Conservation (phyloP, 306 rosid genomes). For the Malus fusca region DNA sequence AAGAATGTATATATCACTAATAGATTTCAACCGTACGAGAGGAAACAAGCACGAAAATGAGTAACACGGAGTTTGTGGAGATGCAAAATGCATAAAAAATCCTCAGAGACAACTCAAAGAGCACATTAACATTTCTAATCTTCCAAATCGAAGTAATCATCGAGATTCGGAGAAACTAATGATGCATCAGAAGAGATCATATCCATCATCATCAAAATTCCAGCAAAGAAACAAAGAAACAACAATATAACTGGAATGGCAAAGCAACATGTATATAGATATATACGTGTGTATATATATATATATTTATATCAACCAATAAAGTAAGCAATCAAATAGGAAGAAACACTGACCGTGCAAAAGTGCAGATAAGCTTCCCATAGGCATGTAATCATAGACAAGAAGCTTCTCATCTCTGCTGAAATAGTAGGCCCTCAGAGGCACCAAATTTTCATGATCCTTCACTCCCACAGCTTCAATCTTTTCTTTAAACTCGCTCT, state of each 20-base stretch:
- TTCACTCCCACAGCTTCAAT: constrained; percentile 41
- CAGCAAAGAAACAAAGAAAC: neutral
- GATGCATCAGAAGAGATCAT: neutral
- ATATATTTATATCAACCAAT: neutral
- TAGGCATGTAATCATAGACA: constrained; percentile 53
- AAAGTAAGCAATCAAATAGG: neutral
- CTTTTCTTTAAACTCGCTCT: constrained; percentile 40
- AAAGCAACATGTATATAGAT: neutral
- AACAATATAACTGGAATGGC: neutral
- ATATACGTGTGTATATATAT: too few species aligned
- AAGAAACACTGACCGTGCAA: constrained; percentile 30
- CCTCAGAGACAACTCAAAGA: neutral
- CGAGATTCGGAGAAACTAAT: neutral
- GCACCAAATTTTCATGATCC: constrained; percentile 39
- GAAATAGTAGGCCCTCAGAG: constrained; percentile 41
- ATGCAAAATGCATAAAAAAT: neutral
- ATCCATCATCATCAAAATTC: neutral
- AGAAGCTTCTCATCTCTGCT: constrained; percentile 51
- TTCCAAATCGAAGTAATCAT: neutral
- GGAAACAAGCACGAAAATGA: neutral
- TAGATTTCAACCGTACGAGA: neutral
- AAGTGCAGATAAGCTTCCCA: constrained; percentile 55
- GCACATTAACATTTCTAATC: neutral
- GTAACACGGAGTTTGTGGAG: neutral
- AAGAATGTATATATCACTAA: too few species aligned